Conservation (phyloP, 768 basidiomycete species). For the Lenzites betulinus region DNA sequence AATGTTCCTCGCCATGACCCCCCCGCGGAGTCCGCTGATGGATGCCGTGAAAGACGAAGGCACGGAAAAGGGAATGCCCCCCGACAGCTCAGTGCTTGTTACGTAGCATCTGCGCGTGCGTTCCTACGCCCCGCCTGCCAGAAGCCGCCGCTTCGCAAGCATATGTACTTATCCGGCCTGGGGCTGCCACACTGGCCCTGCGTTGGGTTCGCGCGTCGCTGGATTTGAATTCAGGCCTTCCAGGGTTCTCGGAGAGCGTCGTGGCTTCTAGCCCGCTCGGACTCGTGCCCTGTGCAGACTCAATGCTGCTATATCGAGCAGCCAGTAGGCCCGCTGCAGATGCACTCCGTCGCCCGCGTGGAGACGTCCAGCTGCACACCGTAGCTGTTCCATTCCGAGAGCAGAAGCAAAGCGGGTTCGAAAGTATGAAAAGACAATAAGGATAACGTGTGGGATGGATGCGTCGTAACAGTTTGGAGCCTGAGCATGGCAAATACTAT, state of each 20-base stretch:
- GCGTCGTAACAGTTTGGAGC: neutral
- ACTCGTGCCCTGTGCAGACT: neutral
- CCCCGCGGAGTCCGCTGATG: constrained; percentile 24
- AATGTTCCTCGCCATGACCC: constrained; percentile 32
- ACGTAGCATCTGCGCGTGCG: neutral
- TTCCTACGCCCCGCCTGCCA: neutral
- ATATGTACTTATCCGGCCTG: neutral
- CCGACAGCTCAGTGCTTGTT: constrained; percentile 12
- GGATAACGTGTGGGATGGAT: neutral
- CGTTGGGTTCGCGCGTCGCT: neutral
- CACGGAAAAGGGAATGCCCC: constrained; percentile 10
- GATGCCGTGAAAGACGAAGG: constrained; percentile 12
- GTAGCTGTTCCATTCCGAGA: neutral
- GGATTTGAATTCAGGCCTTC: neutral
- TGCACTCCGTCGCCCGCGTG: neutral
- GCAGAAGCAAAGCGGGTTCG: neutral
- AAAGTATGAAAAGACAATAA: neutral
- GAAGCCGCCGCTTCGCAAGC: neutral
- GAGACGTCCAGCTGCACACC: neutral
- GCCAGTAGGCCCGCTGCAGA: neutral
- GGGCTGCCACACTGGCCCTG: neutral
- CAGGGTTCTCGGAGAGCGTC: neutral
- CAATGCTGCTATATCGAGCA: neutral
- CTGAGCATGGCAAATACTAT: neutral
- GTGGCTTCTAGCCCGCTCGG: neutral